Evolutionary conservation across 176 grass and related monocot genomes (phyloP).

Genomic region (Carex scoparia): DNA sequence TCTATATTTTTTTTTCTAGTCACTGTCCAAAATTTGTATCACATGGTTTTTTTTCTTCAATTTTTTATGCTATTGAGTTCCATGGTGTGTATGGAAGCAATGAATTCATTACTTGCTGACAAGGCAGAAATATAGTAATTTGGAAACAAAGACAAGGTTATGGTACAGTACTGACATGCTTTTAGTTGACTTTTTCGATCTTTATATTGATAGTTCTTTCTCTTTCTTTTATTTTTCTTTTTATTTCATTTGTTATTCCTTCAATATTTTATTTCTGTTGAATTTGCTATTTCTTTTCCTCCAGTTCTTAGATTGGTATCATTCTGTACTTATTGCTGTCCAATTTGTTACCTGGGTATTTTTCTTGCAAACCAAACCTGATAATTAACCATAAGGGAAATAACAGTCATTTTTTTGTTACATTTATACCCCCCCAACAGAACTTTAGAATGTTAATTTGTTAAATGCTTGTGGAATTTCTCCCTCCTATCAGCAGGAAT

Average conservation of each 20-base stretch:
- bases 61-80: background rate
- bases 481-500: conserved; percentile 28
- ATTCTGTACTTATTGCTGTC: background rate
- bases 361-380: background rate
- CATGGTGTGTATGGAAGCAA: background rate
- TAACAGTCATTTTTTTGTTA: background rate
- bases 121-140: background rate
- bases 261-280: background rate
- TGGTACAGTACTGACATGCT: background rate
- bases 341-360: background rate
- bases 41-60: background rate
- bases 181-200: background rate
- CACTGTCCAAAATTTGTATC: background rate
- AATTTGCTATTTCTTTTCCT: conserved; percentile 9
- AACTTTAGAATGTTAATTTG: background rate
- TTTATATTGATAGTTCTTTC: background rate
- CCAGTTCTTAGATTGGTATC: background rate
- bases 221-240: background rate
- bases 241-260: background rate
- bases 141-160: background rate
- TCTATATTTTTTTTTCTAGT: background rate
- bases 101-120: background rate
- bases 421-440: background rate
- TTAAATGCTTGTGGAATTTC: background rate
- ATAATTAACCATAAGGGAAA: background rate